Evolutionary conservation across 306 rosid genomes (phyloP).

Genomic region (Trifolium pratense): DNA sequence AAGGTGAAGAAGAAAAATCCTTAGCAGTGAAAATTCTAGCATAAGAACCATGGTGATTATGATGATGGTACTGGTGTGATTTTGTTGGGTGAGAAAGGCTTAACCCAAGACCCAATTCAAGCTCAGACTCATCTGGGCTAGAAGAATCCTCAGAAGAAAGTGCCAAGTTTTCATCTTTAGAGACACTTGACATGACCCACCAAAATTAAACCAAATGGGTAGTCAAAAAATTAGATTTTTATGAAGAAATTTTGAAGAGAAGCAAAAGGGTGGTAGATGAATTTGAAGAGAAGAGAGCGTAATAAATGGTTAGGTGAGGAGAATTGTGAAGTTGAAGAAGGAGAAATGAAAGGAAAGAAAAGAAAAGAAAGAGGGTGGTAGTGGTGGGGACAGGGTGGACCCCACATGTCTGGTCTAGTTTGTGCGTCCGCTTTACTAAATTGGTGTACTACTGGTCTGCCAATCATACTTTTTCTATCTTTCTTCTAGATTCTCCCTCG

Average conservation of each 20-base stretch:
- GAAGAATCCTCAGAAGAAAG: slow-evolving; percentile 90
- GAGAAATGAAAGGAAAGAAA: too few relatives aligned
- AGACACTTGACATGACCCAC: slow-evolving; percentile 66
- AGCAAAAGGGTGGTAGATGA: slow-evolving; percentile 26
- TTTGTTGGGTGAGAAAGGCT: slow-evolving; percentile 54
- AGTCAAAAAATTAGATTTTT: neutral
- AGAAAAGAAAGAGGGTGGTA: neutral
- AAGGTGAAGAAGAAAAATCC: slow-evolving; percentile 59
- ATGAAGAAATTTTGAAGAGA: neutral
- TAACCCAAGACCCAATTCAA: slow-evolving; percentile 82
- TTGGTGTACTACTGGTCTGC: neutral
- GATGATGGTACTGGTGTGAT: neutral
- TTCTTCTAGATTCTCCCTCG: slow-evolving; percentile 32
- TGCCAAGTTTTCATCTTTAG: slow-evolving; percentile 72
- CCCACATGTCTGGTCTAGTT: slow-evolving; percentile 43
- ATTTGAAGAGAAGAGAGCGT: slow-evolving; percentile 33
- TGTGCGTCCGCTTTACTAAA: slow-evolving; percentile 39
- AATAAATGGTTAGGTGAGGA: slow-evolving; percentile 44
- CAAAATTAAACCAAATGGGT: slow-evolving; percentile 4
- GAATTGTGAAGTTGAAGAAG: slow-evolving; percentile 29
- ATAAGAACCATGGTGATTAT: slow-evolving; percentile 39
- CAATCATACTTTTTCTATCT: too few relatives aligned
- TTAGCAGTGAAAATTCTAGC: slow-evolving; percentile 74
- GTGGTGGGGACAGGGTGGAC: slow-evolving; percentile 10
- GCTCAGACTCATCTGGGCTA: slow-evolving; percentile 74